Evolutionary conservation across 2,329 filamentous ascomycete species (phyloP), one percentile per base, ranked within the genome.

Genomic region (Microsporum ferrugineum): DNA sequence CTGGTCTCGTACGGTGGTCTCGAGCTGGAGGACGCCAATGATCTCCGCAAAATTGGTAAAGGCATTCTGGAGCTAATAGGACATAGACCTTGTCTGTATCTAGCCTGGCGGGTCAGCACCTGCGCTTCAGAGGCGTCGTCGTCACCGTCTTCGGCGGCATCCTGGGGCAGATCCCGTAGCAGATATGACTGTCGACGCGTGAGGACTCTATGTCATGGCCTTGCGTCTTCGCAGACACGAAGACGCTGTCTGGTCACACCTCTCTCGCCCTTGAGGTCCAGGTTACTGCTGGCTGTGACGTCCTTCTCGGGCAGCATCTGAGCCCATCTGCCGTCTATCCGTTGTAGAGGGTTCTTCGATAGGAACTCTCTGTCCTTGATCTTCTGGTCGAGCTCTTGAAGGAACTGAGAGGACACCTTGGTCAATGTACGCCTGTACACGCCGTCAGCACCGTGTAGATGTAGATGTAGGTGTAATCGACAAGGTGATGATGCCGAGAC

Each of bases 321-420:
- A 3, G 8, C 39, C 39, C 7, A 8, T 41, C 12, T 41, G 5
- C 12, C 39, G 12, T 41, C 68, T 56, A 76, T 73, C 23, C 69
- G 71, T 59, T 70, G 45, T 49, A 76, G 66, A 56, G 70, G 69
- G 6, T 74, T 51, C 34, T 72, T 67, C 17, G 76, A 71, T 61
- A 68, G 67, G 61, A 75, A 73, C 34, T 51, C 61, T 5, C 71
- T 75, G 61, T 75, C 71, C 61, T 73, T 60, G 33, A 76, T 69
- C 69, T 75, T 73, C 64, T 76, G 72, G 62, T 70, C 71, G 64
- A 73, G 75, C 29, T 73, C 68, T 62, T 72, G 65, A 56, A 76
- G 65, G 39, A 72, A 71, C 61, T 69, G 27, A 2, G 69, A 64
- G 45, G 69, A 69, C 51, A 72, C 60, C 64, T 69, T 74, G 38